Conservation (phyloP, 164 flowering plant species). For the Kalanchoe fedtschenkoi region DNA sequence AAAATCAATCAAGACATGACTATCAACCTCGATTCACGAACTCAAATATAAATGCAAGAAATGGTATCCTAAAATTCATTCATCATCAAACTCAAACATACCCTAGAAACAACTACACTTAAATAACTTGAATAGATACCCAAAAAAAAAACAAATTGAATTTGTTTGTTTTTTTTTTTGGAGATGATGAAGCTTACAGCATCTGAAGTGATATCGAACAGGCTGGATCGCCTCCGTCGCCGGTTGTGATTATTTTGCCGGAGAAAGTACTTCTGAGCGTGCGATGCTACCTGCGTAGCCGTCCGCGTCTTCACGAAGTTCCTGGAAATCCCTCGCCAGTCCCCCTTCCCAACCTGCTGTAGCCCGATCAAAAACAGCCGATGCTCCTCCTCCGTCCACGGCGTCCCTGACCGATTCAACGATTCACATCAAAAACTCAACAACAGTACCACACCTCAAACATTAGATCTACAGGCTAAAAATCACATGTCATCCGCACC, state of each 20-base stretch:
- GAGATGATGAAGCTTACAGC: constrained; percentile 17
- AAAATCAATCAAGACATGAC: not conserved
- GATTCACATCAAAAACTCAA: not conserved
- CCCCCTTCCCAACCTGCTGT: constrained; percentile 86
- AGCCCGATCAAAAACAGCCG: constrained; percentile 60
- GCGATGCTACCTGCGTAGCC: constrained; percentile 93
- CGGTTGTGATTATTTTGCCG: constrained; percentile 55
- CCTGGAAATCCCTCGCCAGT: constrained; percentile 90
- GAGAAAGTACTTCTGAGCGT: constrained; percentile 89
- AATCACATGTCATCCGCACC: constrained; percentile 25
- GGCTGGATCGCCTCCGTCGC: constrained; percentile 80
- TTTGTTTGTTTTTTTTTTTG: not conserved
- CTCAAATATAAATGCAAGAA: too few relatives aligned
- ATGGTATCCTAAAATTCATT: too few relatives aligned
- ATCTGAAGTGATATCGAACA: constrained; percentile 80
- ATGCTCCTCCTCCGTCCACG: constrained; percentile 97
- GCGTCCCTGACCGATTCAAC: too few relatives aligned
- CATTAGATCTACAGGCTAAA: not conserved
- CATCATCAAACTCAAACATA: too few relatives aligned
- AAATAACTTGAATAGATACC: too few relatives aligned
- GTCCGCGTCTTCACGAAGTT: constrained; percentile 85
- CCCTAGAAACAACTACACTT: too few relatives aligned
- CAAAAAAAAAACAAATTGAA: not conserved
- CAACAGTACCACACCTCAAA: too few relatives aligned
- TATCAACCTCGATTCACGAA: too few relatives aligned